Evolutionary conservation across 345 rosid species (phyloP), one percentile per base, ranked within the genome.

Genomic region (Aquilaria yunnanensis): DNA sequence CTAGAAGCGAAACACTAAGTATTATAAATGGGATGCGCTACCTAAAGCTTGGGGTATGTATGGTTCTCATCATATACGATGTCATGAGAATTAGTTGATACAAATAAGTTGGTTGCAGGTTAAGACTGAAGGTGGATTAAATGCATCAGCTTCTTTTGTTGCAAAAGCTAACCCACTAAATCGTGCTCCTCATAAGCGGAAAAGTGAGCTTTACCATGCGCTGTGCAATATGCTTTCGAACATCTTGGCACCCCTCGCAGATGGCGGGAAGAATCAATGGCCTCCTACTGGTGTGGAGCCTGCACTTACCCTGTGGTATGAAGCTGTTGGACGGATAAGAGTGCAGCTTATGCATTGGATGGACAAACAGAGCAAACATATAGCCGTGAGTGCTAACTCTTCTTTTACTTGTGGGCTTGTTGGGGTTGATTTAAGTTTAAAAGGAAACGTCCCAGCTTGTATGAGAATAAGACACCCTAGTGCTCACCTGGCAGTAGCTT

Each of bases 1-100:
- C 88, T 47, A 86, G 97, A 77, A 88, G 95, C 76, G 99, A 90
- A 75, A 82, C 93, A 61, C 91, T 94, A 32, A 88, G 96, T 67
- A 86, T 94, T 64, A 90, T 94, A 58, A 94, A 90, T 81, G 97
- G 99, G 64, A 88, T 94, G 99, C 97, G 97, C 56, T 94, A 94
- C 83, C 78, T 94, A 64, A 90, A 88, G 74, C 96, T 94, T 61
- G 96, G 97, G 92, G 97, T 94, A 83, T 70, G 87, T 66, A 23
- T 62, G 57, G 32, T 61, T 50, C 32, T 47, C 51, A 64, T 73
- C 37, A 37, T 37, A 37, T 71, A 11, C 14, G 7, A n/a, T 31
- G 1, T 23, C 55, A 41, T 61, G 37, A 56, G 62, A 54, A 66
- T 31, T 56, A 59, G 10, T 63, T 61, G 65, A 31, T 83, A 70